Evolutionary conservation across 2,329 filamentous ascomycete genomes (phyloP).

Genomic region (Verticillium albo-atrum): DNA sequence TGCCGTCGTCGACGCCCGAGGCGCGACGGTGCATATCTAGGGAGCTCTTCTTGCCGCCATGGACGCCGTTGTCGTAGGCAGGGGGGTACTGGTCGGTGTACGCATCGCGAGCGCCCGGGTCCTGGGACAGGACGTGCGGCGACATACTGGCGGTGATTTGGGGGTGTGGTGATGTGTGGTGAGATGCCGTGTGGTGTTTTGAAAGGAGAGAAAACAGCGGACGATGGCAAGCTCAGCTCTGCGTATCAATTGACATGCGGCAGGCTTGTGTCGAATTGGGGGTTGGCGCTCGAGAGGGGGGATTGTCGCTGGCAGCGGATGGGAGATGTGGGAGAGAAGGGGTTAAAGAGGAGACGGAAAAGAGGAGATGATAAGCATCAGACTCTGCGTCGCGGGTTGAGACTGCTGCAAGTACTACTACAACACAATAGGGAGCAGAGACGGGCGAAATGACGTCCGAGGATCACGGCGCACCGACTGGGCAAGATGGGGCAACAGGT

Average conservation of each 20-base stretch:
- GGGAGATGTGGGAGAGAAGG: neutral
- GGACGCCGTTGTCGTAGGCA: conserved; percentile 1
- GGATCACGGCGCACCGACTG: conserved; percentile 1
- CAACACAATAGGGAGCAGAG: neutral
- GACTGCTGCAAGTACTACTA: neutral
- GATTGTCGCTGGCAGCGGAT: neutral
- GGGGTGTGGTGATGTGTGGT: neutral
- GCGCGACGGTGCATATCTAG: neutral
- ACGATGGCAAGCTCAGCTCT: neutral
- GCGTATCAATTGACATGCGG: neutral
- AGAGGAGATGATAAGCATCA: neutral
- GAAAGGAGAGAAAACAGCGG: neutral
- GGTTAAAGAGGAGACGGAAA: neutral
- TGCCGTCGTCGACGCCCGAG: conserved; percentile 25
- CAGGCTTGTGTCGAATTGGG: neutral
- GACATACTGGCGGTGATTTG: neutral
- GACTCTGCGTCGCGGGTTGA: neutral
- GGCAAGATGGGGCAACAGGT: neutral
- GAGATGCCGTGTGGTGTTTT: neutral
- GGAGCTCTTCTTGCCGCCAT: conserved; percentile 1
- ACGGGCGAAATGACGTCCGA: conserved; percentile 1
- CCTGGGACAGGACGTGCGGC: conserved; percentile 11
- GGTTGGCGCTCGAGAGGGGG: neutral
- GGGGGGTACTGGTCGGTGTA: neutral
- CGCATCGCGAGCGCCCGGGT: conserved; percentile 9